These are phyloP conservation scores for Lolium rigidum DNA, from an alignment of 176 grass and related monocot genomes.

Conservation along the genomic window DNA sequence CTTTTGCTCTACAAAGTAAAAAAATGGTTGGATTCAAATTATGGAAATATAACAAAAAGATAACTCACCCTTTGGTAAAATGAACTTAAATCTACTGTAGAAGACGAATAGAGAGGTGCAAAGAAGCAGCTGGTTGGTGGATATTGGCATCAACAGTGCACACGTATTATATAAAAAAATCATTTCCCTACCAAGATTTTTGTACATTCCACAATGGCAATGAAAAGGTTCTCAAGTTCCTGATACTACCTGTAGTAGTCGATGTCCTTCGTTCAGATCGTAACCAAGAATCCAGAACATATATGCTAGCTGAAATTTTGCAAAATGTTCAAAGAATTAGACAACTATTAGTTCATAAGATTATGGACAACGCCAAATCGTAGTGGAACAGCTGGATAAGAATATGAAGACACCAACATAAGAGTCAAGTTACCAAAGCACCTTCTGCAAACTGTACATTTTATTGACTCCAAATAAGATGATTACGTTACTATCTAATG, in stretches of 20 bases:
- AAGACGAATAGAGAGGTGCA: conserved; percentile 7
- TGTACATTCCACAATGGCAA: background rate
- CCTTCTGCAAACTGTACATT: conserved; percentile 12
- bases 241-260: conserved; percentile 71
- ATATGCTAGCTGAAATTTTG: conserved; percentile 59
- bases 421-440: background rate
- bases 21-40: conserved; percentile 19
- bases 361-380: background rate
- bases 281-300: conserved; percentile 82
- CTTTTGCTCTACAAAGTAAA: conserved; percentile 73
- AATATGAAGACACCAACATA: background rate
- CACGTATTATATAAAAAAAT: background rate
- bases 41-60: conserved; percentile 19
- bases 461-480: background rate
- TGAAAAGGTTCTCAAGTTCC: background rate
- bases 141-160: background rate
- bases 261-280: conserved; percentile 60
- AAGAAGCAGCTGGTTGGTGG: conserved; percentile 3
- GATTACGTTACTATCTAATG: background rate
- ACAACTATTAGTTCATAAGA: background rate
- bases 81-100: conserved; percentile 22
- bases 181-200: background rate
- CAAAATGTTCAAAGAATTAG: conserved; percentile 16
- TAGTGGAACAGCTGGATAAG: background rate
- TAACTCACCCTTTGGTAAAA: conserved; percentile 5